phyloP scores from a whole-genome alignment of 768 basidiomycete genomes.

The Dioszegia crocea region DNA sequence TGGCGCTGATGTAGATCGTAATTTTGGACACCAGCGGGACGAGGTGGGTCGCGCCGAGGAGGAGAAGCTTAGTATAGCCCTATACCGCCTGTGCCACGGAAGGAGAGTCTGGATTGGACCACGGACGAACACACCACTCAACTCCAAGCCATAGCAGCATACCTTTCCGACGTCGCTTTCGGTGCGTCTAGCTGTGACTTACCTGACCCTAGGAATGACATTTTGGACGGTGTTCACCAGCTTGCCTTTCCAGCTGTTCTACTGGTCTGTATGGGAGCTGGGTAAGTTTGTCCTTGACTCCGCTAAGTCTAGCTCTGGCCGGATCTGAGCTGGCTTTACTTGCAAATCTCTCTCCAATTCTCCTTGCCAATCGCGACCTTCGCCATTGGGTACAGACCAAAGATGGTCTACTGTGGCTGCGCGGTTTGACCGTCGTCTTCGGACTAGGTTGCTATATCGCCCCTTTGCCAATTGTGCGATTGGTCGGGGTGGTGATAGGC shows the following conservation, averaged over 20 bases:
- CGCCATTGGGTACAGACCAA: slow-evolving; percentile 55
- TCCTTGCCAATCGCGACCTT: slow-evolving; percentile 57
- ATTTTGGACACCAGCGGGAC: neutral
- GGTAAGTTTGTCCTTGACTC: slow-evolving; percentile 51
- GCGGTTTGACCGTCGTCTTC: slow-evolving; percentile 54
- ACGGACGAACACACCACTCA: neutral
- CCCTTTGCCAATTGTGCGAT: slow-evolving; percentile 50
- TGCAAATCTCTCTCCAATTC: slow-evolving; percentile 63
- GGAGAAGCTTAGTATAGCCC: neutral
- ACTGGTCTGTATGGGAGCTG: slow-evolving; percentile 87
- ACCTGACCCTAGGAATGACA: slow-evolving; percentile 38
- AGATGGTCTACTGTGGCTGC: slow-evolving; percentile 56
- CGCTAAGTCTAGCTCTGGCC: slow-evolving; percentile 53
- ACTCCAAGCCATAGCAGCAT: slow-evolving; percentile 17
- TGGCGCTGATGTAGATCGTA: neutral
- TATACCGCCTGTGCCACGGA: neutral
- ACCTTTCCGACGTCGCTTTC: no score
- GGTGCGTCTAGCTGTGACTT: no score
- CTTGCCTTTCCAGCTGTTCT: slow-evolving; percentile 75
- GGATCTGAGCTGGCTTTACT: slow-evolving; percentile 75
- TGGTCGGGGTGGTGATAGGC: slow-evolving; percentile 60
- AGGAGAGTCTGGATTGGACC: slow-evolving; percentile 13
- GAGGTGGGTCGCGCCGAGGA: neutral
- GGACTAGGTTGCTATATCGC: slow-evolving; percentile 57
- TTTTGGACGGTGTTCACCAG: slow-evolving; percentile 81